Evolutionary conservation across 306 rosid genomes (phyloP).

Genomic region (Vicia villosa): DNA sequence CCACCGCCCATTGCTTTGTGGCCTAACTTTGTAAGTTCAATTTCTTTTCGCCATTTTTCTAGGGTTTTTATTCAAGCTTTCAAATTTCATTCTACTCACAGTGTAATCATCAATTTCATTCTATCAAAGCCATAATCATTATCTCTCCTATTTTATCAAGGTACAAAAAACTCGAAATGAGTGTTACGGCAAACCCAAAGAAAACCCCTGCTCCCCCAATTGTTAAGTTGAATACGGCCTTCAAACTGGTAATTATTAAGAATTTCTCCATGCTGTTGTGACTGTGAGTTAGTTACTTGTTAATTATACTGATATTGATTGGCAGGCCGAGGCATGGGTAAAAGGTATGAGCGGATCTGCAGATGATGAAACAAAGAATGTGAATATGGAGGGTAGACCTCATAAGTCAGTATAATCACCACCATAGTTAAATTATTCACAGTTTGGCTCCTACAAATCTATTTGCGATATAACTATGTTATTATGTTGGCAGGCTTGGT

Average conservation of each 20-base stretch:
- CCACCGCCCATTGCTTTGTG: no score
- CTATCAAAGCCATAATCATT: no score
- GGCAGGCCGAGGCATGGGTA: conserved; percentile 85
- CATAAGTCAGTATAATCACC: conserved; percentile 50
- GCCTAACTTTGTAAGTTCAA: no score
- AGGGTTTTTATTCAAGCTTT: no score
- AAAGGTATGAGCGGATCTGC: conserved; percentile 60
- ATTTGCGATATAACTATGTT: background rate
- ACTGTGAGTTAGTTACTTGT: conserved; percentile 9
- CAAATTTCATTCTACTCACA: no score
- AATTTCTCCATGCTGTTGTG: background rate
- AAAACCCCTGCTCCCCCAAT: conserved; percentile 53
- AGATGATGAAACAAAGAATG: conserved; percentile 48
- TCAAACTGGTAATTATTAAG: conserved; percentile 61
- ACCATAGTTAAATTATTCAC: background rate
- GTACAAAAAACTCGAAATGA: conserved; percentile 47
- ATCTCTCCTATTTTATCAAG: conserved; percentile 30
- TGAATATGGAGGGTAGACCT: conserved; percentile 52
- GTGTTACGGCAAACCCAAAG: conserved; percentile 43
- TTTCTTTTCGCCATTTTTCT: no score
- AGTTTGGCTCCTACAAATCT: conserved; percentile 1
- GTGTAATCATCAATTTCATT: no score
- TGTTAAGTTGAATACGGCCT: conserved; percentile 66
- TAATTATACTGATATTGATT: no score
- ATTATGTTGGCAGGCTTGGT: conserved; percentile 64